These are phyloP conservation scores for Phialophora tarda DNA, from an alignment of 2,329 filamentous ascomycete species.

Conservation along the genomic window DNA sequence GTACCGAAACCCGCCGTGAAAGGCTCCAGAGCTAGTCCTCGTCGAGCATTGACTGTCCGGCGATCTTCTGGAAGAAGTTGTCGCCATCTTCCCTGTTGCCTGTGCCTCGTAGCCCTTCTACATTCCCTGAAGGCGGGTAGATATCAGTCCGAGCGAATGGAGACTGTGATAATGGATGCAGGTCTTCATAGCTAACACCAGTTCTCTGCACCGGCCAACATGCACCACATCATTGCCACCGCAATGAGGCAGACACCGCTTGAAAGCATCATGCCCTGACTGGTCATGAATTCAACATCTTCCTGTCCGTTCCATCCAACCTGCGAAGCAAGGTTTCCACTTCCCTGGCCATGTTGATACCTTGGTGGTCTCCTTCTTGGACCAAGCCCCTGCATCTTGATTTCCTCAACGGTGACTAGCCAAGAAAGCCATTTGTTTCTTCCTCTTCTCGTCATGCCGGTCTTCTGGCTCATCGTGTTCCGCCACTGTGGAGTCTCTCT, in stretches of 20 bases:
- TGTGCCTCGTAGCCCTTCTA: not conserved
- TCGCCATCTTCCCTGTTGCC: conserved; percentile 16
- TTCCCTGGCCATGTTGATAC: not conserved
- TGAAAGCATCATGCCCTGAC: no score
- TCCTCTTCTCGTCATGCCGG: not conserved
- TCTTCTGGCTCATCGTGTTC: not conserved
- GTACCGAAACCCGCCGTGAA: not conserved
- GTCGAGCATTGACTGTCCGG: not conserved
- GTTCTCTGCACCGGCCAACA: not conserved
- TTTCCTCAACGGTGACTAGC: not conserved
- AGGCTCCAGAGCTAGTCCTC: not conserved
- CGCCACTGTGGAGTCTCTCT: not conserved
- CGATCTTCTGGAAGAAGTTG: conserved; percentile 8
- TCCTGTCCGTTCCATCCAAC: not conserved
- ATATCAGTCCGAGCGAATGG: not conserved
- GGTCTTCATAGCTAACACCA: not conserved
- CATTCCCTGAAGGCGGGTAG: not conserved
- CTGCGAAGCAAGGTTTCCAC: not conserved
- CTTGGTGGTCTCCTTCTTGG: not conserved
- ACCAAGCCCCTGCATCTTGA: not conserved
- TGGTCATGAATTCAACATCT: not conserved
- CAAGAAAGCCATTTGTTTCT: not conserved
- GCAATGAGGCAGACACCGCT: not conserved
- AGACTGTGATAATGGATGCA: not conserved
- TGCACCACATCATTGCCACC: not conserved